Base-by-base conservation (phyloP, 192 early-diverging fungal species). In the Rhizoclosmatium globosum region DNA sequence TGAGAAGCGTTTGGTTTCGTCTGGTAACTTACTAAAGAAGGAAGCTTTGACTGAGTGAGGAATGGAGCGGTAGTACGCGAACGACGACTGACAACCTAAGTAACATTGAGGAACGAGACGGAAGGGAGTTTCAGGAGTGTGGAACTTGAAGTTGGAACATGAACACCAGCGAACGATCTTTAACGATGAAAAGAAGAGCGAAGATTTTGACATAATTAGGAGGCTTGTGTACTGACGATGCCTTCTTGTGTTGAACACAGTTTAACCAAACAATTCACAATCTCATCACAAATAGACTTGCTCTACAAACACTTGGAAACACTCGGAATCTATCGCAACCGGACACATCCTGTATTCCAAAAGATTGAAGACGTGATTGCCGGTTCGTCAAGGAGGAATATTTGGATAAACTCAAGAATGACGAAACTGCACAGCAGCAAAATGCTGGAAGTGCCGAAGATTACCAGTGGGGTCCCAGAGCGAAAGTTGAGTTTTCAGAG, bases 351-450 rank as follows among this genome's bases (percentile, higher is more conserved):
- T 6, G 56, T 21, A n/a, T 68, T 77, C 64, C 43, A 45, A 2
- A 77, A 77, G 21, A 57, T 77, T n/a, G 70, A 79, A 50, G 70
- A 73, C 23, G 69, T 79, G 70, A 65, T 73, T 64, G 78, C 56
- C 19, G 4, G 41, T 73, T 73, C 46, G 48, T 79, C 41, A 79
- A 74, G 62, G 70, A 71, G n/a, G 78, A 71, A 47, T 79, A 79
- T 45, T 23, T 79, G 43, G 68, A 60, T 38, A 71, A 65, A 62
- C 13, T 13, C 17, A 71, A 71, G 46, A 42, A 15, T 19, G 66
- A 78, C 23, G 50, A 61, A 9, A 11, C 21, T 7, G 58, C 39
- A 11, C 23, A 21, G 19, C n/a, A 21, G 19, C 39, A 39, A 46
- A 23, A 19, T 48, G 58, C 60, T 39, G 62, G 59, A 9, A 31